These are phyloP conservation scores for Epichloe sp. DNA, from an alignment of 2,329 filamentous ascomycete species.

Conservation along the genomic window DNA sequence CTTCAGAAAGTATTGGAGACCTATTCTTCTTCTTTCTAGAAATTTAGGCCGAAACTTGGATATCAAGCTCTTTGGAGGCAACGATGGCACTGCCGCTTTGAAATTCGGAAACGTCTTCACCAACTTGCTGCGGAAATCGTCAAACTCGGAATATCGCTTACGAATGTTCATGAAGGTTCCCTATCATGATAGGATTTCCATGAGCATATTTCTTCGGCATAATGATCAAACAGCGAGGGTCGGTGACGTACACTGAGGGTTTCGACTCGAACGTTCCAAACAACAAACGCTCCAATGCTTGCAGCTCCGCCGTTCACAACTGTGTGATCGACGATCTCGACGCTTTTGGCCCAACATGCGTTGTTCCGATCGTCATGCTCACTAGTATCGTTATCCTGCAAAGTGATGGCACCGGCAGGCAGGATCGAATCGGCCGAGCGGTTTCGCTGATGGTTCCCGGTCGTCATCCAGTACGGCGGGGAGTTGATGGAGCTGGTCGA, in stretches of 20 bases:
- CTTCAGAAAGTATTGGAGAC: conserved; percentile 89
- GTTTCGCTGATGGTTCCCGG: conserved; percentile 21
- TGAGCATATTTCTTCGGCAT: not conserved
- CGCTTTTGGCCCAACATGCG: conserved; percentile 53
- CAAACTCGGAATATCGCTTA: conserved; percentile 86
- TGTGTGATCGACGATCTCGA: conserved; percentile 43
- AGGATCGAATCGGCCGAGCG: conserved; percentile 36
- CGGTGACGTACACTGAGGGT: conserved; percentile 57
- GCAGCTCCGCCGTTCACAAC: conserved; percentile 43
- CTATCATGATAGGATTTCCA: conserved; percentile 18
- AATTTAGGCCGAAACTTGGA: conserved; percentile 77
- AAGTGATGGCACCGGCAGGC: conserved; percentile 41
- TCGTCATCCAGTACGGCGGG: conserved; percentile 33
- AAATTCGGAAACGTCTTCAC: conserved; percentile 73
- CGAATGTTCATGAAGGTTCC: conserved; percentile 48
- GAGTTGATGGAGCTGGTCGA: conserved; percentile 20
- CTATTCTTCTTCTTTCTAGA: conserved; percentile 68
- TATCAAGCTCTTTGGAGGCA: conserved; percentile 85
- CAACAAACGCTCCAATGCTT: conserved; percentile 76
- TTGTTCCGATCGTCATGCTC: conserved; percentile 37
- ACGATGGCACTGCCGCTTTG: conserved; percentile 68
- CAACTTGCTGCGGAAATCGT: conserved; percentile 62
- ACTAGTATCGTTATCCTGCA: conserved; percentile 48
- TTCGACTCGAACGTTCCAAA: conserved; percentile 83
- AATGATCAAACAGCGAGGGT: not conserved